Conservation (phyloP, 371 early-diverging fungal genomes). For the Rhizopus sp. region DNA sequence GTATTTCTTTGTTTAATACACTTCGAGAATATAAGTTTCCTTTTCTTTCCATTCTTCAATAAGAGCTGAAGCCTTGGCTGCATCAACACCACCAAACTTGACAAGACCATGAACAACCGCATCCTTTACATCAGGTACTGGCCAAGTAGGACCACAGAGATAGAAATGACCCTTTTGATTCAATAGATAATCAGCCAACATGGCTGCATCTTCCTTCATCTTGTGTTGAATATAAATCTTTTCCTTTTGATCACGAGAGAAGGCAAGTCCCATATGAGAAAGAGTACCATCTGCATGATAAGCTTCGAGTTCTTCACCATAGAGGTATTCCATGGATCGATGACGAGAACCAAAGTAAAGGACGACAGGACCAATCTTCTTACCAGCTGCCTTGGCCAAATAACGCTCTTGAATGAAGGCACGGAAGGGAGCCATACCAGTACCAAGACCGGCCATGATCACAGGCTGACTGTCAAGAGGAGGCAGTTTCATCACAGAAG, state of each 20-base stretch:
- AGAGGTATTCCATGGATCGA: slow-evolving; percentile 89
- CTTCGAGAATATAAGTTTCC: slow-evolving; percentile 91
- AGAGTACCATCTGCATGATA: slow-evolving; percentile 86
- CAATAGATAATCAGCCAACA: slow-evolving; percentile 75
- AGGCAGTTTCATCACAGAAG: slow-evolving; percentile 94
- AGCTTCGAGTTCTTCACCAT: slow-evolving; percentile 93
- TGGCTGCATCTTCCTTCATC: slow-evolving; percentile 81
- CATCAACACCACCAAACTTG: slow-evolving; percentile 59
- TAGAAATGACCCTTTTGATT: slow-evolving; percentile 85
- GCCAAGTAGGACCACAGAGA: slow-evolving; percentile 95
- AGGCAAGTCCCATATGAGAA: slow-evolving; percentile 85
- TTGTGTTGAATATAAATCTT: slow-evolving; percentile 96
- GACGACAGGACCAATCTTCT: slow-evolving; percentile 86
- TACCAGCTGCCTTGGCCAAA: slow-evolving; percentile 72
- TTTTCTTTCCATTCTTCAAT: slow-evolving; percentile 91
- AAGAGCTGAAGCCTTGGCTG: slow-evolving; percentile 64
- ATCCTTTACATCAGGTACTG: slow-evolving; percentile 91
- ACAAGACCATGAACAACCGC: slow-evolving; percentile 83
- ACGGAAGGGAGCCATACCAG: slow-evolving; percentile 97
- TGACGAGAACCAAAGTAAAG: slow-evolving; percentile 95
- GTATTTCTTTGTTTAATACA: slow-evolving; percentile 60
- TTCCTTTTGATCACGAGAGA: slow-evolving; percentile 90
- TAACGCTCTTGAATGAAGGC: slow-evolving; percentile 94
- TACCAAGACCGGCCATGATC: slow-evolving; percentile 95
- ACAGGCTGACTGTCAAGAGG: slow-evolving; percentile 82